Conservation (phyloP, 2,329 filamentous ascomycete species). For the Talaromyces sp. region DNA sequence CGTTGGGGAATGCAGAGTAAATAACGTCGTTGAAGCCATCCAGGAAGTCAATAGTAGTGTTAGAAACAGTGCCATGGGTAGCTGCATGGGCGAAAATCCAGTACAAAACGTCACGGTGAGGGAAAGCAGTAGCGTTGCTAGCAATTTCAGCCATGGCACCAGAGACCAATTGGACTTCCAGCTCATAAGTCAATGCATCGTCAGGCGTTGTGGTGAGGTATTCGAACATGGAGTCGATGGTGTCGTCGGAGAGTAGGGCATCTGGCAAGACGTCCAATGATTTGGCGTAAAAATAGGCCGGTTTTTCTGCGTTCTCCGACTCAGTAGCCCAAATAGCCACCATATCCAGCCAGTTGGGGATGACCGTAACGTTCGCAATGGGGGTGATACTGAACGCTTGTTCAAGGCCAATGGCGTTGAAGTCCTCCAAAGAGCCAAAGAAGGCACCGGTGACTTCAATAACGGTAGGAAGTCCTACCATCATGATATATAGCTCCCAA, state of each 20-base stretch:
- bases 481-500: slow-evolving; percentile 57
- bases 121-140: slow-evolving; percentile 57
- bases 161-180: slow-evolving; percentile 61
- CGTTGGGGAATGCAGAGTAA: slow-evolving; percentile 31
- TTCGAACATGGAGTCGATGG: slow-evolving; percentile 51
- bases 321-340: slow-evolving; percentile 26
- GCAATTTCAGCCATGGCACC: slow-evolving; percentile 58
- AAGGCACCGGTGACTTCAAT: slow-evolving; percentile 59
- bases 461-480: slow-evolving; percentile 55
- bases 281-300: slow-evolving; percentile 55
- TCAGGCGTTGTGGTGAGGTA: slow-evolving; percentile 51
- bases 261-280: slow-evolving; percentile 53
- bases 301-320: slow-evolving; percentile 35
- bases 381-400: slow-evolving; percentile 24
- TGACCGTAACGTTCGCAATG: slow-evolving; percentile 20
- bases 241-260: slow-evolving; percentile 47
- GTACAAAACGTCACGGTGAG: slow-evolving; percentile 62
- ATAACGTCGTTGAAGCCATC: slow-evolving; percentile 48
- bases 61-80: slow-evolving; percentile 41
- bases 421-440: slow-evolving; percentile 59
- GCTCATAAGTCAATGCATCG: slow-evolving; percentile 56
- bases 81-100: slow-evolving; percentile 62
- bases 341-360: slow-evolving; percentile 31
- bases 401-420: slow-evolving; percentile 37
- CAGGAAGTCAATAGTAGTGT: slow-evolving; percentile 50